A percentile compares a stretch with the other conserved stretches of the same genome.
phyloP scores from a whole-genome alignment of 257 asterid genomes.

The Catharanthus roseus region DNA sequence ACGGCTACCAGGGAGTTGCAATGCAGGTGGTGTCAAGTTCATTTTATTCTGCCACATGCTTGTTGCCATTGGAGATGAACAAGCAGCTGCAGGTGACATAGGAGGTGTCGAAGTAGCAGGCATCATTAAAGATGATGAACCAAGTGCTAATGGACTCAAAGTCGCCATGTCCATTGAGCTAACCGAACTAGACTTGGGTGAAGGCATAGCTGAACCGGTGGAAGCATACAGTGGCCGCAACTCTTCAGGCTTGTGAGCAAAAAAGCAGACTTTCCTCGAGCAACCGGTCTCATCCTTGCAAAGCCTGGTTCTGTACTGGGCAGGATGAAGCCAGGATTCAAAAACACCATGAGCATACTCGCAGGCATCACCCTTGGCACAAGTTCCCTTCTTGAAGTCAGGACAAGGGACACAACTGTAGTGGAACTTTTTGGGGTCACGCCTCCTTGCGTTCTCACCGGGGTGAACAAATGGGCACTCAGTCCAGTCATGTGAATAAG shows the following conservation, averaged over 20 bases:
- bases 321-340: conserved; percentile 95
- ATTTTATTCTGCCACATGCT: conserved; percentile 58
- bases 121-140: conserved; percentile 37
- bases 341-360: conserved; percentile 95
- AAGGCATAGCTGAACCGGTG: conserved; percentile 83
- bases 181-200: conserved; percentile 49
- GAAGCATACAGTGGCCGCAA: conserved; percentile 72
- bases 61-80: conserved; percentile 64
- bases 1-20: conserved; percentile 79
- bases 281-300: conserved; percentile 90
- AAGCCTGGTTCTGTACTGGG: conserved; percentile 80
- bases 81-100: conserved; percentile 44
- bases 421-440: conserved; percentile 55
- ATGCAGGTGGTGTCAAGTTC: conserved; percentile 53
- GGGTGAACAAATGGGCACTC: conserved; percentile 55
- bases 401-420: conserved; percentile 90
- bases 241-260: conserved; percentile 77
- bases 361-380: conserved; percentile 59
- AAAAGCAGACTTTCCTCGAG: conserved; percentile 76
- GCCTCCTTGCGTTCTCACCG: conserved; percentile 50
- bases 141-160: conserved; percentile 50
- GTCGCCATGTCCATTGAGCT: conserved; percentile 39
- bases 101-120: conserved; percentile 51
- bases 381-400: conserved; percentile 81
- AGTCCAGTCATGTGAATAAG: conserved; percentile 54